Base-by-base conservation (phyloP, 2,329 filamentous ascomycete species). In the Sporothrix phasma region DNA sequence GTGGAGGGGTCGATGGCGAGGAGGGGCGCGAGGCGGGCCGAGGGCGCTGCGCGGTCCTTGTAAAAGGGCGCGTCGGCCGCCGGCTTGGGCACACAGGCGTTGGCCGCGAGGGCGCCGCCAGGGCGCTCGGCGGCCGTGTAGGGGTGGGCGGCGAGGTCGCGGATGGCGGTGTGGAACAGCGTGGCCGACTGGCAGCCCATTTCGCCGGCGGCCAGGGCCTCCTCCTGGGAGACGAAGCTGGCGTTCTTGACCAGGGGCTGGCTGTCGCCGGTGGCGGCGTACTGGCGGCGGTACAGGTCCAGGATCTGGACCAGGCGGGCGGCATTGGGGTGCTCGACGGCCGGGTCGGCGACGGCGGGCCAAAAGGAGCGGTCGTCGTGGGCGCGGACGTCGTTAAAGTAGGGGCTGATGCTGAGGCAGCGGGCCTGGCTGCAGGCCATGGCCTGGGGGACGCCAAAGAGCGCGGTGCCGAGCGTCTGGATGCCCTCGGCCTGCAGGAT, bases 211-310 rank as follows among this genome's bases (percentile, higher is more conserved):
- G 78, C 78, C 76, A 79, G 77, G 49, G 74, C 77, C 67, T 80
- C 78, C 19, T 77, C 72, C 4, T 73, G 67, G 0, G 75, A 74
- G 67, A 80, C 72, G 66, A 79, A 78, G 69, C 77, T 78, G 3
- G 78, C 78, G 47, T 77, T 77, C 69, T 80, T 81, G 15, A 81
- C 67, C 11, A 79, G 71, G 1, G 80, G 79, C 69, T 81, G 79
- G 61, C 76, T 74, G 64, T 76, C 75, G n/a, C 79, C 79, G 0
- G 78, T 81, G 67, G 78, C 75, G 59, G 74, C 74, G 65, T 78
- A 78, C 22, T 80, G 73, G 3, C 72, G 73, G 64, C 73, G 75
- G 71, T 80, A 81, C 0, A 74, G 77, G 65, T 80, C 76, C 17
- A 80, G 70, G 49, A 81, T 81, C 67, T 80, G 78, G 22, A 80